These are phyloP conservation scores for Saccharomycopsis guyanensis DNA, from an alignment of 805 yeast species.

Conservation along the genomic window DNA sequence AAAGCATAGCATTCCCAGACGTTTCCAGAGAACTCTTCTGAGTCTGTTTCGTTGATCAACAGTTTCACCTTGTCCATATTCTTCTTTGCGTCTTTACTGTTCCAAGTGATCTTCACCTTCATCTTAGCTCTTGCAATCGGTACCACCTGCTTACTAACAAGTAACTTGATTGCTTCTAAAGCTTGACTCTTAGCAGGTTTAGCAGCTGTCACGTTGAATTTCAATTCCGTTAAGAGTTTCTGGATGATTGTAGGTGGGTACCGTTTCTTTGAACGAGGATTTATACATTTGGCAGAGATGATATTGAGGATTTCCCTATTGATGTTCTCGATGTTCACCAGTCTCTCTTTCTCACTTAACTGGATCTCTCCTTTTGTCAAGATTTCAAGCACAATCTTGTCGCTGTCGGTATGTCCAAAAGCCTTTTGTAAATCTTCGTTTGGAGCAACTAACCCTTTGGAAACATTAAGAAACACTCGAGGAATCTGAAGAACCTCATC, in stretches of 20 bases:
- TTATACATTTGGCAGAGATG: slow-evolving; percentile 83
- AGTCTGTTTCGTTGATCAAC: slow-evolving; percentile 36
- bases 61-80: slow-evolving; percentile 32
- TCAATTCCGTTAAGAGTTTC: slow-evolving; percentile 70
- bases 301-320: slow-evolving; percentile 78
- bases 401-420: slow-evolving; percentile 71
- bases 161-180: slow-evolving; percentile 75
- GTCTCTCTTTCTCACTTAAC: slow-evolving; percentile 87
- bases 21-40: slow-evolving; percentile 33
- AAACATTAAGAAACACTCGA: slow-evolving; percentile 87
- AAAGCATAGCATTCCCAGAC: slow-evolving; percentile 48
- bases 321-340: slow-evolving; percentile 60
- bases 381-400: slow-evolving; percentile 72
- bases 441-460: slow-evolving; percentile 90
- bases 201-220: slow-evolving; percentile 67
- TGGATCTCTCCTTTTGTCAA: slow-evolving; percentile 90
- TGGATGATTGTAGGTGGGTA: slow-evolving; percentile 94
- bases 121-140: slow-evolving; percentile 94
- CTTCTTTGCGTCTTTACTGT: slow-evolving; percentile 43
- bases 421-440: slow-evolving; percentile 69
- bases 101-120: slow-evolving; percentile 66
- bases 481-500: slow-evolving; percentile 96
- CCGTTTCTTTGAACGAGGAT: slow-evolving; percentile 81
- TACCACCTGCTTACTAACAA: slow-evolving; percentile 71
- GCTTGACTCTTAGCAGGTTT: slow-evolving; percentile 85